phyloP scores from a whole-genome alignment of 257 asterid species.

The Jaltomata sinuosa region DNA sequence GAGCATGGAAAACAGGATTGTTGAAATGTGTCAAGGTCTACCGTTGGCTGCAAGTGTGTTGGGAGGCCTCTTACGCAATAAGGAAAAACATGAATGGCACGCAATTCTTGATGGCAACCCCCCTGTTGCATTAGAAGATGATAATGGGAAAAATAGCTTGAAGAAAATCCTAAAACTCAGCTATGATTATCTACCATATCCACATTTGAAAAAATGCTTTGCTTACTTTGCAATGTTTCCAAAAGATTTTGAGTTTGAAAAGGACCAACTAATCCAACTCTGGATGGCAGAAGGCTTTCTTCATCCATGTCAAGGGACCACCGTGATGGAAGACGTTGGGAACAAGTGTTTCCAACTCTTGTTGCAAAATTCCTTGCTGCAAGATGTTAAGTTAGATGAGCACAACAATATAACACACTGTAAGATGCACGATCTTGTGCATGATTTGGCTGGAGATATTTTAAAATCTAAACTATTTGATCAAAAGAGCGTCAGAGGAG shows the following conservation, averaged over 20 bases:
- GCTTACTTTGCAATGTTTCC: slow-evolving; percentile 12
- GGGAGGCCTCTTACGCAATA: not conserved
- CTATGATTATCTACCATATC: slow-evolving; percentile 14
- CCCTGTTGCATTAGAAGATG: not conserved
- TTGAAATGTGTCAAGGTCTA: slow-evolving; percentile 11
- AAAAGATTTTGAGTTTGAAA: slow-evolving; percentile 8
- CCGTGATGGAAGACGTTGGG: slow-evolving; percentile 16
- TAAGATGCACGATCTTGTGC: slow-evolving; percentile 29
- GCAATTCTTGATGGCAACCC: not conserved
- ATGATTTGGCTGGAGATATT: slow-evolving; percentile 5
- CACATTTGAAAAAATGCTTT: slow-evolving; percentile 13
- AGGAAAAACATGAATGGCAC: not conserved
- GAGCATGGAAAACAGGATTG: not conserved
- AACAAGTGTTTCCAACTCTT: not conserved
- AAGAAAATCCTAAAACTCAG: slow-evolving; percentile 12
- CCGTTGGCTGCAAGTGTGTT: slow-evolving; percentile 1
- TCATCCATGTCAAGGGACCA: not conserved
- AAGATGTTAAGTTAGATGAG: not conserved
- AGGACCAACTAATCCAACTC: slow-evolving; percentile 7
- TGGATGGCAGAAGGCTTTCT: slow-evolving; percentile 26
- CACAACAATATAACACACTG: not conserved
- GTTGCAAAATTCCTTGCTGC: slow-evolving; percentile 12
- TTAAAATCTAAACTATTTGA: not conserved
- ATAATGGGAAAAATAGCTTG: not conserved
- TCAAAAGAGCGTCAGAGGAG: not conserved